Evolutionary conservation across 208 protist genomes (phyloP), one percentile per base, ranked within the genome.

Genomic region (Trypanosoma lewisi): DNA sequence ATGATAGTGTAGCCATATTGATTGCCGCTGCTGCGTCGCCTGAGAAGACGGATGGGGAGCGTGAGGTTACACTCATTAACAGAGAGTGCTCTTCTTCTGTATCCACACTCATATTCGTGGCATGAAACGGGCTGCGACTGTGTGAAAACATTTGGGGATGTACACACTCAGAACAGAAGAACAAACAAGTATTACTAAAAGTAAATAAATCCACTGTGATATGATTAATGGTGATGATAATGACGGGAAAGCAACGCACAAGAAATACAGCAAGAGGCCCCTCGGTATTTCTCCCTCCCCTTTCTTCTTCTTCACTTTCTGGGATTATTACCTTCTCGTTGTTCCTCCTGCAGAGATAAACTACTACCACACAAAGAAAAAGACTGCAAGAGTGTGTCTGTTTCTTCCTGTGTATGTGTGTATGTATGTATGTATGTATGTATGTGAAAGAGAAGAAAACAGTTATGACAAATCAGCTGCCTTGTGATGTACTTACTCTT

Each of bases 381-480:
- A 48, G n/a, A n/a, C n/a, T n/a, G n/a, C n/a, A n/a, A n/a, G n/a
- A 48, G n/a, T 48, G 42, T 21, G 42, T 48, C 4, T 7, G 4
- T 19, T 12, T 44, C n/a, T 23, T 21, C 19, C 33, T 45, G 7
- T 19, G 8, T 60, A 2, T 47, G 8, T 45, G 8, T 59, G 34
- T 59, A 47, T 48, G 28, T 59, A 47, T 59, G 28, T 59, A 47
- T 59, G 28, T 59, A 41, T 47, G 34, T 45, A 47, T 1, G 16
- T 31, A 16, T 44, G 7, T 30, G 8, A 17, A 41, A 3, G 33
- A 5, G 17, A 19, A 54, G 23, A 54, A 34, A 57, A 57, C 17
- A 57, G 12, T 27, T 4, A 4, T 57, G 5, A 44, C 9, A 37
- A 42, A 42, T 16, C 17, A 27, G 5, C 7, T 7, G 12, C 8